Evolutionary conservation across 2,329 filamentous ascomycete species (phyloP).

Genomic region (Fusarium brachygibbosum): DNA sequence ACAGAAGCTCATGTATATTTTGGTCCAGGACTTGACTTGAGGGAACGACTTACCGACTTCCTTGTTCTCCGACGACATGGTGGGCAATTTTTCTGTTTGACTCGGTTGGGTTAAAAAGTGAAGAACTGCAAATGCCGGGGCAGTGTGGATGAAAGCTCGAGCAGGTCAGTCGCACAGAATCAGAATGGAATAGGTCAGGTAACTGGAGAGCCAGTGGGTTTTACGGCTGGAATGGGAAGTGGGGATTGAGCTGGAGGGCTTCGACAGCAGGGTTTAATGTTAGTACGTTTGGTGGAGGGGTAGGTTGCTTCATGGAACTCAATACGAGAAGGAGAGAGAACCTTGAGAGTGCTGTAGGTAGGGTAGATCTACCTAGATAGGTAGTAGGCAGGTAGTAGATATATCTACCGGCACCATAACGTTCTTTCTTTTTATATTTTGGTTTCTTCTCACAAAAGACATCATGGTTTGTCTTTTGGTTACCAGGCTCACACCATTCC

Average conservation of each 20-base stretch:
- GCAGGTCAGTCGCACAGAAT: conserved; percentile 43
- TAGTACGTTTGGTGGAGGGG: conserved; percentile 19
- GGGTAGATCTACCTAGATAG: background rate
- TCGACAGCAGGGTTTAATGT: conserved; percentile 43
- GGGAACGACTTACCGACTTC: conserved; percentile 57
- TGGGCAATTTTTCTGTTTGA: conserved; percentile 51
- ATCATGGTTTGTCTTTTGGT: conserved; percentile 12
- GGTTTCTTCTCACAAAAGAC: background rate
- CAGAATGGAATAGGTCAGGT: conserved; percentile 25
- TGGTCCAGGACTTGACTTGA: conserved; percentile 5
- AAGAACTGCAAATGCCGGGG: conserved; percentile 43
- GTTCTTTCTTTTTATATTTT: background rate
- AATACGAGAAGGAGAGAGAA: conserved; percentile 1
- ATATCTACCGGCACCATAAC: background rate
- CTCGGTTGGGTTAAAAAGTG: conserved; percentile 37
- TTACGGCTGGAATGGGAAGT: conserved; percentile 43
- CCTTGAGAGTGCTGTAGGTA: background rate
- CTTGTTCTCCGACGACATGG: conserved; percentile 62
- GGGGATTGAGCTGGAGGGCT: conserved; percentile 46
- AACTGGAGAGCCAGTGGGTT: conserved; percentile 40
- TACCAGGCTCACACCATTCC: conserved; percentile 21
- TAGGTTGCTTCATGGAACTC: background rate
- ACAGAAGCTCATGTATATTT: background rate
- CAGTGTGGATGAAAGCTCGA: conserved; percentile 44
- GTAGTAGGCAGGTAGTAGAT: background rate